phyloP scores from a whole-genome alignment of 1,284 basidiomycete genomes.

The Leccinum ambiguum region DNA sequence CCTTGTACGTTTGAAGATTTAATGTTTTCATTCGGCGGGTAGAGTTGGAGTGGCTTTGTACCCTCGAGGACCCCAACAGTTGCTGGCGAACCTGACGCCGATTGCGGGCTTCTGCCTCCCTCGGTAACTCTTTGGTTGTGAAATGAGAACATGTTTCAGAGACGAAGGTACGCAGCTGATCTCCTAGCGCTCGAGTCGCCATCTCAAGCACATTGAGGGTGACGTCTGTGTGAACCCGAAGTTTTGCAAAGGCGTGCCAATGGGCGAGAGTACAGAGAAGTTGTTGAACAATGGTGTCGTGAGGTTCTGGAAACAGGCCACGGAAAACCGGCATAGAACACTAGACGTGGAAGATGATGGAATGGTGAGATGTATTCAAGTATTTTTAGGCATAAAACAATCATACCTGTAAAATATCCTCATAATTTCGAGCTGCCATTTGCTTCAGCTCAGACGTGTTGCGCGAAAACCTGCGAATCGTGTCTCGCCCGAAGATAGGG shows the following conservation, averaged over 20 bases:
- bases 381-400: background rate
- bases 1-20: background rate
- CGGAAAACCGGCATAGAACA: constrained; percentile 1
- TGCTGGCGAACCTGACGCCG: no score
- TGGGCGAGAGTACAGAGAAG: no score
- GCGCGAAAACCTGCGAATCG: background rate
- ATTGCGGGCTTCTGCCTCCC: background rate
- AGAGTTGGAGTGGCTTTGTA: background rate
- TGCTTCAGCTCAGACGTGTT: background rate
- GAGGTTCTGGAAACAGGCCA: no score
- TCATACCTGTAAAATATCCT: constrained; percentile 2
- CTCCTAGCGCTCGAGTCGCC: background rate
- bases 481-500: background rate
- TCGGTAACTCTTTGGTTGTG: background rate
- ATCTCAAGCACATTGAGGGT: background rate
- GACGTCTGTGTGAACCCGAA: background rate
- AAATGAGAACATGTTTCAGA: background rate
- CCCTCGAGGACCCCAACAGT: background rate
- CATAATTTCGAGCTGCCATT: background rate
- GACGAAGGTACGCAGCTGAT: background rate
- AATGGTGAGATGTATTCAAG: background rate
- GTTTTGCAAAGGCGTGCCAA: constrained; percentile 4
- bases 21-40: background rate
- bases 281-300: no score
- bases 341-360: background rate